A percentile compares a stretch with the other conserved stretches of the same genome.
phyloP scores from a whole-genome alignment of 2,329 filamentous ascomycete species.

The Cladosporium sp. region DNA sequence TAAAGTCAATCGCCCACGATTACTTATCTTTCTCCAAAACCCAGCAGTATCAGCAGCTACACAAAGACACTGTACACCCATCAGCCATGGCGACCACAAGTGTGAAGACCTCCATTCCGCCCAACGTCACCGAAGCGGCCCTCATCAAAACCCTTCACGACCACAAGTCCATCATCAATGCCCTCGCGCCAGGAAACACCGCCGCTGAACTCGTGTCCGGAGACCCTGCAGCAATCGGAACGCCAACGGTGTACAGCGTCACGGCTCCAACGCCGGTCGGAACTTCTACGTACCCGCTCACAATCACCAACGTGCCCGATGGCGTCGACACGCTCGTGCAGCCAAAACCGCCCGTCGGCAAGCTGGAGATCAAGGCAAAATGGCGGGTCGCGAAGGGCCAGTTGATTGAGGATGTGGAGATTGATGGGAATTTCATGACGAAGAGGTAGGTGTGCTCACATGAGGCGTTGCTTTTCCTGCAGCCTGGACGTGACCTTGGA shows the following conservation, averaged over 20 bases:
- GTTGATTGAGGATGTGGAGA: slow-evolving; percentile 37
- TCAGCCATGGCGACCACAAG: slow-evolving; percentile 29
- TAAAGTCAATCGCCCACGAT: neutral
- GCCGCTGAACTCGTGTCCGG: slow-evolving; percentile 33
- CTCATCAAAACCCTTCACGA: slow-evolving; percentile 36
- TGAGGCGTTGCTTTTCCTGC: neutral
- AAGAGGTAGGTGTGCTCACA: slow-evolving; percentile 26
- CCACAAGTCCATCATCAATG: slow-evolving; percentile 38
- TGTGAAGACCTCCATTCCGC: slow-evolving; percentile 33
- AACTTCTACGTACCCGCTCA: slow-evolving; percentile 39
- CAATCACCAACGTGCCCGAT: slow-evolving; percentile 33
- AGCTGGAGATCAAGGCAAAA: slow-evolving; percentile 35
- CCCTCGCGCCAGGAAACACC: slow-evolving; percentile 33
- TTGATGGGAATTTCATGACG: slow-evolving; percentile 40
- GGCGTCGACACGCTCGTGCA: slow-evolving; percentile 37
- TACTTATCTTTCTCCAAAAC: neutral
- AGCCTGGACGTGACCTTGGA: too few relatives aligned
- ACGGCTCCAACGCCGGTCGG: slow-evolving; percentile 39
- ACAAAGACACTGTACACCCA: neutral
- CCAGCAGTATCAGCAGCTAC: neutral
- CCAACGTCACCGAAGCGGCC: slow-evolving; percentile 21
- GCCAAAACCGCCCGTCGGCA: slow-evolving; percentile 36
- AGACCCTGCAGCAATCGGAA: slow-evolving; percentile 22
- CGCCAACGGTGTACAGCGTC: slow-evolving; percentile 31
- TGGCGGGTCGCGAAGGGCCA: slow-evolving; percentile 33